phyloP scores from a whole-genome alignment of 495 filamentous ascomycete genomes.

The Trichocladium uniseriatum region DNA sequence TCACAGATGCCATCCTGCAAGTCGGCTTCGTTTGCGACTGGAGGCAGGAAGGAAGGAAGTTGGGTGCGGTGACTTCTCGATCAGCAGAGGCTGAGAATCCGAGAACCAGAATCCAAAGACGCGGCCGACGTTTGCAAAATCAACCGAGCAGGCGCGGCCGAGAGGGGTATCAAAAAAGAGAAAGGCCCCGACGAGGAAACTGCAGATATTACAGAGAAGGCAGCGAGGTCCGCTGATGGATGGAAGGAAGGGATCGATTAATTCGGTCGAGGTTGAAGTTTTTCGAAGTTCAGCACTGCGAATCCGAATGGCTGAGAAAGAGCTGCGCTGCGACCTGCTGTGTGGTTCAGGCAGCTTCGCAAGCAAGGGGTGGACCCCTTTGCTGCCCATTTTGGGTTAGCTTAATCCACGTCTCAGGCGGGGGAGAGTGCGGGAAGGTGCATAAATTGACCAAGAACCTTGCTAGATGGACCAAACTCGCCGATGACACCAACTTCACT shows the following conservation, averaged over 20 bases:
- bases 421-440: background rate
- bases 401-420: background rate
- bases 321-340: background rate
- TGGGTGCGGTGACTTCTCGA: background rate
- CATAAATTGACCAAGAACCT: no score
- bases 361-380: conserved; percentile 1
- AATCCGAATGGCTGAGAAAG: conserved; percentile 15
- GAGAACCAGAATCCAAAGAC: conserved; percentile 1
- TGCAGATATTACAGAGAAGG: background rate
- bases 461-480: no score
- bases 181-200: background rate
- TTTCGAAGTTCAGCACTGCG: conserved; percentile 15
- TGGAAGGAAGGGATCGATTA: background rate
- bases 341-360: conserved; percentile 1
- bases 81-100: conserved; percentile 13
- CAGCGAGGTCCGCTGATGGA: background rate
- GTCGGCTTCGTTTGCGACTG: conserved; percentile 3
- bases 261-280: conserved; percentile 13
- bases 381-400: conserved; percentile 5
- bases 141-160: conserved; percentile 10
- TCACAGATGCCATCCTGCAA: conserved; percentile 29
- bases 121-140: conserved; percentile 10
- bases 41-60: background rate
- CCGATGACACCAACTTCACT: no score
- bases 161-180: conserved; percentile 19